Conservation (phyloP, 495 filamentous ascomycete species). For the Trichoderma erinaceum region DNA sequence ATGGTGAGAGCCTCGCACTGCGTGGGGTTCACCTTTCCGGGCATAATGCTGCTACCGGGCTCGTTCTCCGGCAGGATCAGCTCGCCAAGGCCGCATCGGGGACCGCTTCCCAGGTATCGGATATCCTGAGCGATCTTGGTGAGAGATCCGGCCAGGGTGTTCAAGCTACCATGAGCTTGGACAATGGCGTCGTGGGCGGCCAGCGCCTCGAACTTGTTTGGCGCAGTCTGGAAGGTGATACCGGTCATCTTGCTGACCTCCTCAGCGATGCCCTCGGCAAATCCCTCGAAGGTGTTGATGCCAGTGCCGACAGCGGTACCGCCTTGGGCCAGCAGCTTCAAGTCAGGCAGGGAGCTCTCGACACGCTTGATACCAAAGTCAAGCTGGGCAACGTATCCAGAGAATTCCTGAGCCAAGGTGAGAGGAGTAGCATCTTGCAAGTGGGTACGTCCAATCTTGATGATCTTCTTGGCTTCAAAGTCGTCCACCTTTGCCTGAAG, state of each 20-base stretch:
- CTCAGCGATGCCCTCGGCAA: conserved; percentile 82
- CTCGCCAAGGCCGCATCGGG: conserved; percentile 92
- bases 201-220: conserved; percentile 99
- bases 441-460: conserved; percentile 98
- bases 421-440: conserved; percentile 95
- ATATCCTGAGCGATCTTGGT: conserved; percentile 99
- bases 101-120: conserved; percentile 91
- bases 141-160: conserved; percentile 85
- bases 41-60: conserved; percentile 96
- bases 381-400: conserved; percentile 91
- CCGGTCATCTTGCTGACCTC: conserved; percentile 91
- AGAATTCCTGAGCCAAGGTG: conserved; percentile 96
- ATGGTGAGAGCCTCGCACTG: conserved; percentile 98
- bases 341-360: conserved; percentile 71
- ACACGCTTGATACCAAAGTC: conserved; percentile 86
- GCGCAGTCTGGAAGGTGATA: conserved; percentile 88
- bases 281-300: conserved; percentile 94
- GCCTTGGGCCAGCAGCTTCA: conserved; percentile 86
- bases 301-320: conserved; percentile 97
- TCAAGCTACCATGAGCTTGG: conserved; percentile 85
- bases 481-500: conserved; percentile 85
- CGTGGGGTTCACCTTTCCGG: conserved; percentile 98
- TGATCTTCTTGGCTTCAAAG: conserved; percentile 75
- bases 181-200: conserved; percentile 95
- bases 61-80: conserved; percentile 93